Evolutionary conservation across 2,329 filamentous ascomycete species (phyloP).

Genomic region (Hymenotorrendiella dingleyae): DNA sequence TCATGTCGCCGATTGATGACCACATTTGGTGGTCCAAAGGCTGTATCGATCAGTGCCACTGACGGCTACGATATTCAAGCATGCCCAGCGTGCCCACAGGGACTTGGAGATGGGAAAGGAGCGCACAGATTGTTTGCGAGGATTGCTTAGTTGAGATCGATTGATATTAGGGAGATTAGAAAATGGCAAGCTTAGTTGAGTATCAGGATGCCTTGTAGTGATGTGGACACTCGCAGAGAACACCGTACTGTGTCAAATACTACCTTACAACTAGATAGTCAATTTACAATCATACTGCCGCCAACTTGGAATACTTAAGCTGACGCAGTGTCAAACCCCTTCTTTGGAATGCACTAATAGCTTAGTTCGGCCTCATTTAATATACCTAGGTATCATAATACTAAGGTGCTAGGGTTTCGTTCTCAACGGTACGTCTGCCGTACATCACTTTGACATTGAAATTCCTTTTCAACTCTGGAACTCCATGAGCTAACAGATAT

Average conservation of each 20-base stretch:
- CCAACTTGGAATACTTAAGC: too few species aligned
- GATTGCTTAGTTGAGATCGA: slow-evolving; percentile 6
- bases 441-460: too few species aligned
- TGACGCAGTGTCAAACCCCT: too few species aligned
- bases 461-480: too few species aligned
- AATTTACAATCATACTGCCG: slow-evolving; percentile 5
- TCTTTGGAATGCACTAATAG: too few species aligned
- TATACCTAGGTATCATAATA: too few species aligned
- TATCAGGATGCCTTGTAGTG: slow-evolving; percentile 1
- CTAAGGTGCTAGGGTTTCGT: too few species aligned
- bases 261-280: slow-evolving; percentile 6
- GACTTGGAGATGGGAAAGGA: slow-evolving; percentile 1
- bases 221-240: neutral
- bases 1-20: neutral
- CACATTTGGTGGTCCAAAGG: neutral
- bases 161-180: slow-evolving; percentile 6
- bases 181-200: slow-evolving; percentile 3
- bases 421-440: too few species aligned
- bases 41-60: neutral
- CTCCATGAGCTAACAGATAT: too few species aligned
- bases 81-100: slow-evolving; percentile 1
- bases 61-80: slow-evolving; percentile 9
- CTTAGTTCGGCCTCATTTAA: too few species aligned
- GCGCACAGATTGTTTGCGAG: slow-evolving; percentile 9
- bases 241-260: slow-evolving; percentile 2